A percentile compares a stretch with the other conserved stretches of the same genome.
Conservation (phyloP, 257 asterid species). For the Solanum bukasovii region DNA sequence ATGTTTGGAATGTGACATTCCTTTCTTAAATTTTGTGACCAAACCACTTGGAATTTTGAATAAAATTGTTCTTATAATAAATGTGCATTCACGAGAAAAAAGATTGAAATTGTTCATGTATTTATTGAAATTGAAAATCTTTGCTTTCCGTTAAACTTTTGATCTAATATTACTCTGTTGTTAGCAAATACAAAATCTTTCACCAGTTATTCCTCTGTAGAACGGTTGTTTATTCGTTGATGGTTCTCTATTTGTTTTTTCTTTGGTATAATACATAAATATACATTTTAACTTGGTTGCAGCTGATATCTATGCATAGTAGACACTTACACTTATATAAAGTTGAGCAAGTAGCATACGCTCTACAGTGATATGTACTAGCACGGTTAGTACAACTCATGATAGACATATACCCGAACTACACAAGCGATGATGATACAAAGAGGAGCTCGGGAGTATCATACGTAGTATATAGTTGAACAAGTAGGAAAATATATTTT, state of each 20-base stretch:
- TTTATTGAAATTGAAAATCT: not conserved
- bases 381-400: too few species aligned
- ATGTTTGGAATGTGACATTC: slow-evolving; percentile 2
- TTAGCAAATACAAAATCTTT: not conserved
- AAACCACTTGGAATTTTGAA: not conserved
- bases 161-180: not conserved
- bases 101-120: not conserved
- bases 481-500: not conserved
- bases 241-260: not conserved
- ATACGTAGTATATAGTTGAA: too few species aligned
- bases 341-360: too few species aligned
- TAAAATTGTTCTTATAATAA: not conserved
- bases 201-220: not conserved
- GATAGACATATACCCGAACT: too few species aligned
- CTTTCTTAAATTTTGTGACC: not conserved
- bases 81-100: not conserved
- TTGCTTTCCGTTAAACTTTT: not conserved
- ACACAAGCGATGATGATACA: too few species aligned
- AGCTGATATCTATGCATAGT: too few species aligned
- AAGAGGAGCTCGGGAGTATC: too few species aligned
- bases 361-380: too few species aligned
- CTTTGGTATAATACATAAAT: not conserved
- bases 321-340: too few species aligned
- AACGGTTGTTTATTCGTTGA: not conserved
- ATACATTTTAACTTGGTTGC: too few species aligned